Evolutionary conservation across 345 rosid genomes (phyloP).

Genomic region (Psidium friedrichsthalianum): DNA sequence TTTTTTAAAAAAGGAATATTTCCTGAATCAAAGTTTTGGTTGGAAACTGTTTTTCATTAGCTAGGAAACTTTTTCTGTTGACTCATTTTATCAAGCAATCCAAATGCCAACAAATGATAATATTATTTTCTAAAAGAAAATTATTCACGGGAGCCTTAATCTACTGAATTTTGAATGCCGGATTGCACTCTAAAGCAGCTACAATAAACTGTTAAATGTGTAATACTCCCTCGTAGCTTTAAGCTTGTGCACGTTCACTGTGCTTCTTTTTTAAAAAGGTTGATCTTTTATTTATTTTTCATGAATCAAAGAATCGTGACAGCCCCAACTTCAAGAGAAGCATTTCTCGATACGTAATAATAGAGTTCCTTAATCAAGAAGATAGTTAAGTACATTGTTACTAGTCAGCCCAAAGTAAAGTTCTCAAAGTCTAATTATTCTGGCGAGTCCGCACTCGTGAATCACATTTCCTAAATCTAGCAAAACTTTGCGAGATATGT

Average conservation of each 20-base stretch:
- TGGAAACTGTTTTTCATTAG: no score
- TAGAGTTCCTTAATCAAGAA: not conserved
- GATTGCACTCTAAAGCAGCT: no score
- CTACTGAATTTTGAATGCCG: no score
- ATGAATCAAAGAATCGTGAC: not conserved
- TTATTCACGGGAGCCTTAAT: no score
- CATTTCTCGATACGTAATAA: not conserved
- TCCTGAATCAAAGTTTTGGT: no score
- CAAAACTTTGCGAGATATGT: not conserved
- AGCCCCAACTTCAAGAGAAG: not conserved
- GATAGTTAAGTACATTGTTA: not conserved
- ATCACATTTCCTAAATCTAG: not conserved
- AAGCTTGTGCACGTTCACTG: not conserved
- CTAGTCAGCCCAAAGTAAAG: not conserved
- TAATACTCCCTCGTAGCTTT: not conserved
- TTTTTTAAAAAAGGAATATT: no score
- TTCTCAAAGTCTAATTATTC: not conserved
- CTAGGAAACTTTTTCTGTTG: no score
- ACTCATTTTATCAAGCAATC: no score
- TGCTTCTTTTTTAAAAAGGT: no score
- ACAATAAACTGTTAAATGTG: not conserved
- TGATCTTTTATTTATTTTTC: not conserved
- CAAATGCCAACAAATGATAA: no score
- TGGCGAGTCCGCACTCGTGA: not conserved
- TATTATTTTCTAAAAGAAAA: no score